Evolutionary conservation across 345 rosid genomes (phyloP), one percentile per base, ranked within the genome.

Genomic region (Pelargonium nanum): DNA sequence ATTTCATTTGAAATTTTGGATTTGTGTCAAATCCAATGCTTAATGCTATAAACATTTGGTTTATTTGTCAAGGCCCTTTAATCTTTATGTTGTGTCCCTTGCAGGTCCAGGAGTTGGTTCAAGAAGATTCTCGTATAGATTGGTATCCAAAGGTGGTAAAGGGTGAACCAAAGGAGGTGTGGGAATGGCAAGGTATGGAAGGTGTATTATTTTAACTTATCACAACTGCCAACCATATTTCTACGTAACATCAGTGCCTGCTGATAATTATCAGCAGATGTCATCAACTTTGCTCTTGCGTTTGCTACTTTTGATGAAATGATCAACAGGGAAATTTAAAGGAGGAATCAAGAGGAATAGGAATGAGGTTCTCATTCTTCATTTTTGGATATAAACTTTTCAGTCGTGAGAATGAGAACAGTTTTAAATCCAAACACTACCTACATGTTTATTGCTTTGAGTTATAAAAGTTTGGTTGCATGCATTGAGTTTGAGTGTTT

Each of bases 171-270:
- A 92, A 80, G 70, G 96, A 85, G 56, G 96, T 89, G 55, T 92
- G 95, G 96, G 96, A 92, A 72, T 89, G 96, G 98, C 96, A 92
- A 83, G 96, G 98, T 89, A 75, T 44, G 19, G 40, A 7, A 61
- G 26, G 67, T 59, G 9, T 19, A 26, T 44, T 6, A 16, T 56
- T 21, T 56, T 23, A 56, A 1, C 59, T 21, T 15, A 6, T 6
- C 23, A 19, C 1, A 19, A 2, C 10, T 25, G 2, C 16, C 19
- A 56, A 5, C 5, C 2, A 17, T 17, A 17, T 19, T 53, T 9
- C 23, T 17, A 53, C 24, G n/a, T n/a, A n/a, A n/a, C n/a, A n/a
- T n/a, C n/a, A n/a, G n/a, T n/a, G n/a, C n/a, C n/a, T n/a, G n/a
- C n/a, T n/a, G n/a, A n/a, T n/a, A n/a, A n/a, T n/a, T n/a, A n/a